Percentiles rank a stretch among this genome's conserved stretches.
These are phyloP conservation scores for Rhodomyrtus psidioides DNA, from an alignment of 441 rosid genomes.

Conservation along the genomic window DNA sequence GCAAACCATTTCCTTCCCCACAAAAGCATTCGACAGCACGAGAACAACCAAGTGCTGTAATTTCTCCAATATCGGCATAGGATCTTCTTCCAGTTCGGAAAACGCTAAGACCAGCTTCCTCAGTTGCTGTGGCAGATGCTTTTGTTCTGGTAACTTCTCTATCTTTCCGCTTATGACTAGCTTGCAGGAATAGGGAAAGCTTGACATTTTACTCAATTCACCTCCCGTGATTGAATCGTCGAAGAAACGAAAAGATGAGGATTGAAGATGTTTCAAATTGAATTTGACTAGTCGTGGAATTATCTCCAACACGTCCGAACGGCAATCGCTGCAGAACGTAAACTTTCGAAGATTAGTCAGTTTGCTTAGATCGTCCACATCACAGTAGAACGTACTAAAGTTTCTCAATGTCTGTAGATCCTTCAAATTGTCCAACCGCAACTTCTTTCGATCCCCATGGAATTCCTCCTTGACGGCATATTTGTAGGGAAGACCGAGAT, in stretches of 20 bases:
- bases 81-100: rapidly evolving
- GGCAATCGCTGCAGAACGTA: rapidly evolving
- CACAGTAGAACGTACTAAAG: rapidly evolving
- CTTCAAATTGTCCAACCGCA: background rate
- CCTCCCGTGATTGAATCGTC: rapidly evolving
- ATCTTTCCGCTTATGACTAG: rapidly evolving
- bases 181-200: rapidly evolving
- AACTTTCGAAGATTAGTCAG: background rate
- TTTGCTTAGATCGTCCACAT: background rate
- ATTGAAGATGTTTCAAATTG: too few species aligned
- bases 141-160: background rate
- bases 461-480: too few species aligned
- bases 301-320: background rate
- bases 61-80: background rate
- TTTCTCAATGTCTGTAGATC: background rate
- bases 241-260: rapidly evolving
- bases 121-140: background rate
- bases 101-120: background rate
- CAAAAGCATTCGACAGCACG: background rate
- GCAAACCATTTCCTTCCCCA: conserved; percentile 5
- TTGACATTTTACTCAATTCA: background rate
- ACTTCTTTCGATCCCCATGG: rapidly evolving
- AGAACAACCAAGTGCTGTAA: background rate
- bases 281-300: background rate
- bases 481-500: rapidly evolving